Percentiles rank a stretch among this genome's conserved stretches.
Evolutionary conservation across 305 asterid species (phyloP).

Genomic region (Fraxinus greggii): DNA sequence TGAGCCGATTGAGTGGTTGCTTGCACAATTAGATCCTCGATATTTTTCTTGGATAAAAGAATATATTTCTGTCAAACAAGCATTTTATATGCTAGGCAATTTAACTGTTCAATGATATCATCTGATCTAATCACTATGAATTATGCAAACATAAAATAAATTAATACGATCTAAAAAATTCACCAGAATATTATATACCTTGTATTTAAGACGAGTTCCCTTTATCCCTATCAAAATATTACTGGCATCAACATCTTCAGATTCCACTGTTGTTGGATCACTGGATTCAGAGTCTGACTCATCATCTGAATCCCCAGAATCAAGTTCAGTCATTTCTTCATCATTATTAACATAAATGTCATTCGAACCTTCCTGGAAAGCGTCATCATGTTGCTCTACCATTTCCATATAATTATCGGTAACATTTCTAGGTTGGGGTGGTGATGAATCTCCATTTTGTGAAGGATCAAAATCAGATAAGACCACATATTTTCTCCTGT

Average conservation of each 20-base stretch:
- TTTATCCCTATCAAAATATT: constrained; percentile 63
- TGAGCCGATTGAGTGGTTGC: background rate
- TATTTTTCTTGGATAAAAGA: background rate
- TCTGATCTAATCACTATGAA: background rate
- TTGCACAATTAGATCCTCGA: background rate
- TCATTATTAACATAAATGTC: constrained; percentile 50
- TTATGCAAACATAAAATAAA: constrained; percentile 1
- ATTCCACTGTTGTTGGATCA: constrained; percentile 28
- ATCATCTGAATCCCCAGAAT: constrained; percentile 61
- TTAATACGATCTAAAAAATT: background rate
- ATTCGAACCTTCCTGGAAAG: constrained; percentile 42
- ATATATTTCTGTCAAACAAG: background rate
- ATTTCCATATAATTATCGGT: constrained; percentile 41
- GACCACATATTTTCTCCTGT: constrained; percentile 62
- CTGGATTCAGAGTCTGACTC: constrained; percentile 55
- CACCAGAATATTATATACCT: constrained; percentile 41
- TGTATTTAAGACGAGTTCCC: constrained; percentile 58
- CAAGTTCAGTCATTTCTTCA: constrained; percentile 59
- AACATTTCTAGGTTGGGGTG: constrained; percentile 21
- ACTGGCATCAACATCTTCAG: constrained; percentile 50
- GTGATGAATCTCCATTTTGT: constrained; percentile 42
- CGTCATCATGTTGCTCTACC: constrained; percentile 53
- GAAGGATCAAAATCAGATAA: constrained; percentile 58
- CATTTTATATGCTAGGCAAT: background rate
- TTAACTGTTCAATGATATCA: background rate